Evolutionary conservation across 179 eudicot species (phyloP), one percentile per base, ranked within the genome.

Genomic region (Silene vulgaris): DNA sequence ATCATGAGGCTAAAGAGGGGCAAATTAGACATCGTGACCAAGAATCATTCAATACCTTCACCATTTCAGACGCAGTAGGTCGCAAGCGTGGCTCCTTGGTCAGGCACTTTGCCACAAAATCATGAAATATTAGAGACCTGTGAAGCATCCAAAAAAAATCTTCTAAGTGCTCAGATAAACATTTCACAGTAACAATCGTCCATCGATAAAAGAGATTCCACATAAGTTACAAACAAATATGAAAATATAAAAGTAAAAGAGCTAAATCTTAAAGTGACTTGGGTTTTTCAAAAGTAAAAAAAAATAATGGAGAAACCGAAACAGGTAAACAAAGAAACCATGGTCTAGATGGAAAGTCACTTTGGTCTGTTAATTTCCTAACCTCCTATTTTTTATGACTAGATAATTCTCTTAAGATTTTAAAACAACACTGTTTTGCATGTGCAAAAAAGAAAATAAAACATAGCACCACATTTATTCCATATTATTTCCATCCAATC

Each of bases 111-210:
- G 99, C 99, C 77, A 95, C 86, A 78, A 95, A 95, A 76, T 95
- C 99, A 84, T 95, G 99, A 82, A 95, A 95, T 71, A 95, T 84
- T 79, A 95, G 93, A 72, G 99, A 89, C 99, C 99, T 95, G 85
- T n/a, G 77, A 72, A 73, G 76, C 57, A 8, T 48, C 72, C 16
- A 62, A 59, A 74, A 74, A 48, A 11, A 17, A 60, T 37, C 30
- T 72, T 23, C 32, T 40, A 21, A 50, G 45, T 76, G 48, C 65
- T 35, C 13, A 21, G 35, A 40, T 30, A 30, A 56, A 16, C 48
- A 65, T 4, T n/a, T 32, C 48, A 35, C 23, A 35, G 8, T 37
- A 4, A 71, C n/a, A 52, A n/a, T 57, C 20, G 6, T 0, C 28
- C 63, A 29, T 9, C 57, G 23, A 29, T 2, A 28, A 20, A 28